These are phyloP conservation scores for Aechmea fasciata DNA, from an alignment of 176 grass and related monocot genomes.

Conservation along the genomic window DNA sequence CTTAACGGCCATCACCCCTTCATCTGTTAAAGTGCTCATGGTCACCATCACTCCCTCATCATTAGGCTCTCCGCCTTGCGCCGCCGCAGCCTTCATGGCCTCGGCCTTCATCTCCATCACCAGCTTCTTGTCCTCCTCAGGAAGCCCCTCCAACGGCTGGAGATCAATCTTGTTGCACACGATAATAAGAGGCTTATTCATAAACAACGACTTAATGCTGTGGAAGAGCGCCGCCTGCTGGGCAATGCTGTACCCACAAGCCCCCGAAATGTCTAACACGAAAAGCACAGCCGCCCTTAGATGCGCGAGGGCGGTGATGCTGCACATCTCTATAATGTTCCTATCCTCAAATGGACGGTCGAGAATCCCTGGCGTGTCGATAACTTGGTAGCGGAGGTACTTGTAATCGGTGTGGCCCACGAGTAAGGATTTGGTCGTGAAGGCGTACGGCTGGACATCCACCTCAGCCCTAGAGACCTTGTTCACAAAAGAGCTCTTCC, in stretches of 20 bases:
- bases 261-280: conserved; percentile 62
- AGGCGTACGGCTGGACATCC: conserved; percentile 56
- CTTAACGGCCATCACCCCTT: conserved; percentile 61
- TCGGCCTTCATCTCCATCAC: conserved; percentile 49
- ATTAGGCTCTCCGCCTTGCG: conserved; percentile 31
- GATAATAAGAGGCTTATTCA: conserved; percentile 67
- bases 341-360: conserved; percentile 47
- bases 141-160: conserved; percentile 53
- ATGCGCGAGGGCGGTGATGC: conserved; percentile 36
- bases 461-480: conserved; percentile 76
- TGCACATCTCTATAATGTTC: conserved; percentile 58
- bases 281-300: conserved; percentile 39
- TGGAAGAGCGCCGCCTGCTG: conserved; percentile 75
- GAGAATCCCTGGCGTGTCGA: conserved; percentile 78
- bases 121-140: conserved; percentile 60
- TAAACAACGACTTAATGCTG: conserved; percentile 76
- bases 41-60: conserved; percentile 60
- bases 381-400: conserved; percentile 70
- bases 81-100: conserved; percentile 22
- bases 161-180: conserved; percentile 79
- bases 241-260: conserved; percentile 63
- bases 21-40: conserved; percentile 76
- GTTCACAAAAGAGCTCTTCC: conserved; percentile 61
- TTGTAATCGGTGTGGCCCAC: conserved; percentile 85
- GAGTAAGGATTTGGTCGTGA: conserved; percentile 38